Percentiles rank a stretch among this genome's conserved stretches.
phyloP scores from a whole-genome alignment of 495 filamentous ascomycete species.

The Aspergillus ostianus region DNA sequence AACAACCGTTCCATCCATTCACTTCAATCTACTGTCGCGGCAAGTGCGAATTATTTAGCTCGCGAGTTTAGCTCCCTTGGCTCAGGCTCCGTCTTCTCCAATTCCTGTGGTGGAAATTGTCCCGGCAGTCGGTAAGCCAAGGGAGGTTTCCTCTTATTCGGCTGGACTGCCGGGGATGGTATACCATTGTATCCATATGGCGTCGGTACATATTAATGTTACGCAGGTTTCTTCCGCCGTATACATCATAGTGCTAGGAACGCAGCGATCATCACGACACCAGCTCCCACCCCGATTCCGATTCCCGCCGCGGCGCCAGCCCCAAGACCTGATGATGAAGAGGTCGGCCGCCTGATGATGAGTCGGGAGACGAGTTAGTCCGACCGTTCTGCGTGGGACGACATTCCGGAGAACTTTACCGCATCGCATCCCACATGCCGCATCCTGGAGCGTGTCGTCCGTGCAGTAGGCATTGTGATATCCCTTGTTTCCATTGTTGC shows the following conservation, averaged over 20 bases:
- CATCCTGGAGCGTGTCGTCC: conserved; percentile 4
- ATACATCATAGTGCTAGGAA: background rate
- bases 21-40: too few species aligned
- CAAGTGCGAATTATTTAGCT: background rate
- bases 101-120: background rate
- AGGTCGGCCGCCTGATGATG: conserved; percentile 2
- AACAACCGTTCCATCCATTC: background rate
- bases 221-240: background rate
- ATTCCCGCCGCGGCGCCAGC: conserved; percentile 11
- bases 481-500: background rate
- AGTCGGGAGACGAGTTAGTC: background rate
- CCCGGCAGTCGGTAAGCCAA: background rate
- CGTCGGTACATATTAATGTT: background rate
- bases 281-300: conserved; percentile 5
- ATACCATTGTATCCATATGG: background rate
- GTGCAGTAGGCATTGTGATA: conserved; percentile 14
- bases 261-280: background rate
- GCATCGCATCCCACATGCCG: conserved; percentile 12
- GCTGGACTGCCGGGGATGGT: background rate
- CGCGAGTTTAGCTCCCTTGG: background rate
- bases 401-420: conserved; percentile 1
- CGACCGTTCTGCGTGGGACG: too few species aligned
- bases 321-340: conserved; percentile 2
- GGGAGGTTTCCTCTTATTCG: background rate
- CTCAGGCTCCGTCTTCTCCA: background rate